Evolutionary conservation across 2,329 filamentous ascomycete genomes (phyloP).

Genomic region (Incumbomyces delicatus): DNA sequence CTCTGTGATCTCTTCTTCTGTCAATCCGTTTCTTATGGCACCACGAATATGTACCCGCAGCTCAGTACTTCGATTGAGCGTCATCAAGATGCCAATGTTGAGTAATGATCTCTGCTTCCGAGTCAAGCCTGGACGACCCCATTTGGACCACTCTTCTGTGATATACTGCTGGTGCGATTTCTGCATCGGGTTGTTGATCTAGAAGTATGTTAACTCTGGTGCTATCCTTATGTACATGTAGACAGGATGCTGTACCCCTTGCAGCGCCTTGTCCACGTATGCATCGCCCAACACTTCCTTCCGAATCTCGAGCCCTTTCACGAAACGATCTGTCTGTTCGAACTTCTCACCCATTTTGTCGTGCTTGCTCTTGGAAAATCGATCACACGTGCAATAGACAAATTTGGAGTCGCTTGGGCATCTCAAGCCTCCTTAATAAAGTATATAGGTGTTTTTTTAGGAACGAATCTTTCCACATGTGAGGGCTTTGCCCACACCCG

Average conservation of each 20-base stretch:
- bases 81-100: conserved; percentile 57
- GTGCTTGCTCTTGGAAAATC: too few relatives aligned
- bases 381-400: too few relatives aligned
- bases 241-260: conserved; percentile 13
- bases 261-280: conserved; percentile 50
- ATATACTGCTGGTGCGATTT: conserved; percentile 22
- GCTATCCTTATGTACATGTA: neutral
- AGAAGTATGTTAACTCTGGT: neutral
- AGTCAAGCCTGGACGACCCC: conserved; percentile 53
- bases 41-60: conserved; percentile 54
- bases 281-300: conserved; percentile 51
- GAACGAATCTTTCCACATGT: too few relatives aligned
- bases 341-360: conserved; percentile 11
- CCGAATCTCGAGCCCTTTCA: conserved; percentile 51
- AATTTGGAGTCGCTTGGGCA: too few relatives aligned
- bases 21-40: conserved; percentile 53
- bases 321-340: conserved; percentile 47
- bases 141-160: conserved; percentile 57
- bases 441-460: too few relatives aligned
- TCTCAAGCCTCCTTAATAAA: too few relatives aligned
- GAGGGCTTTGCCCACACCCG: too few relatives aligned
- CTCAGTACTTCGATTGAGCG: conserved; percentile 50
- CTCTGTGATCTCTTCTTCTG: conserved; percentile 54
- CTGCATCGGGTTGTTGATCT: conserved; percentile 5
- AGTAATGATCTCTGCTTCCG: conserved; percentile 52